phyloP scores from a whole-genome alignment of 495 filamentous ascomycete species.

The Geopyxis carbonaria region DNA sequence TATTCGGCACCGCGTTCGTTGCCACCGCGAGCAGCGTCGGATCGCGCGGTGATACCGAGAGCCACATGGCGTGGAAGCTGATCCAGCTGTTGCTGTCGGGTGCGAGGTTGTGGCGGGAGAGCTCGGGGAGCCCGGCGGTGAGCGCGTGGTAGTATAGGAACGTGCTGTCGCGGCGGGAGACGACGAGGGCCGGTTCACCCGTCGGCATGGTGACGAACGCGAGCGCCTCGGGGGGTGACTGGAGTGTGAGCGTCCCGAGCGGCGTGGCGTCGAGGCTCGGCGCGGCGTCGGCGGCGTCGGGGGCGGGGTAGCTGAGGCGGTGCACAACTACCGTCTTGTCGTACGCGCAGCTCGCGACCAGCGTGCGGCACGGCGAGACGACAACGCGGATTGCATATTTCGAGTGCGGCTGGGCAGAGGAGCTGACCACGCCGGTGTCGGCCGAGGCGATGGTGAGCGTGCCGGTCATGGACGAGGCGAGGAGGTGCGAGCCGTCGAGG shows the following conservation, averaged over 20 bases:
- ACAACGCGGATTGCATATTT: conserved; percentile 47
- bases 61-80: conserved; percentile 42
- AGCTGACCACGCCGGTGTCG: conserved; percentile 27
- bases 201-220: conserved; percentile 37
- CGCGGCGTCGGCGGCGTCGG: conserved; percentile 2
- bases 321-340: conserved; percentile 44
- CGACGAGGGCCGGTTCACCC: conserved; percentile 33
- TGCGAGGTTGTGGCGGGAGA: conserved; percentile 45
- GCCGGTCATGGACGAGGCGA: conserved; percentile 50
- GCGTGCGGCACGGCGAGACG: conserved; percentile 22
- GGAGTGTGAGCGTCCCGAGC: conserved; percentile 31
- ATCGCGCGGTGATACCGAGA: conserved; percentile 40
- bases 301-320: conserved; percentile 13
- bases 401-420: conserved; percentile 38
- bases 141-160: conserved; percentile 43
- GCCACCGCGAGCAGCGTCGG: conserved; percentile 41
- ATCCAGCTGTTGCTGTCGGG: conserved; percentile 49
- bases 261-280: background rate
- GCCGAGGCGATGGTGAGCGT: conserved; percentile 33
- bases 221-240: conserved; percentile 46
- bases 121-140: conserved; percentile 26
- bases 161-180: conserved; percentile 45
- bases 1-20: conserved; percentile 43
- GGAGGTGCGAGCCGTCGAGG: conserved; percentile 20
- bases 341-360: conserved; percentile 50